Evolutionary conservation across 2,329 filamentous ascomycete species (phyloP).

Genomic region (Aaosphaeria arxii): DNA sequence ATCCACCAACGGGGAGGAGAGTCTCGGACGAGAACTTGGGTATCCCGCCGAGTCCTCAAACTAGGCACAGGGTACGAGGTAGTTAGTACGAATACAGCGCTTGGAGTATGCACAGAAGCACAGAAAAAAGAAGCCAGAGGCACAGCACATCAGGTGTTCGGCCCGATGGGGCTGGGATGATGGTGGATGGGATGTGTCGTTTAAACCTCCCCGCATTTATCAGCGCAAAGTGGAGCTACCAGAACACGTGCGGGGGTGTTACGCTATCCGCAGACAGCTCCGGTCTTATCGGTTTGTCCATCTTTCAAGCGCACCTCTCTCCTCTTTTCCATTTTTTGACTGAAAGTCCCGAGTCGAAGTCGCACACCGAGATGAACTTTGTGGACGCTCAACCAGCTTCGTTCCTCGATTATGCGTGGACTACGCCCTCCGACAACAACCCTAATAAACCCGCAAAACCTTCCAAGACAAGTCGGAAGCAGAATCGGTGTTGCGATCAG

Average conservation of each 20-base stretch:
- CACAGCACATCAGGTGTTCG: neutral
- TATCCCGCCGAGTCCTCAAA: neutral
- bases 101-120: neutral
- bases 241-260: constrained; percentile 25
- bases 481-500: constrained; percentile 47
- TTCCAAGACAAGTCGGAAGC: constrained; percentile 37
- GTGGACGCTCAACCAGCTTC: constrained; percentile 34
- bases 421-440: constrained; percentile 23
- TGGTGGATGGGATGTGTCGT: neutral
- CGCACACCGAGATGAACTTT: constrained; percentile 28
- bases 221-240: constrained; percentile 15
- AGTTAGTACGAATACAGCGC: neutral
- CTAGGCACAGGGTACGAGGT: neutral
- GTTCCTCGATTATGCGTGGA: constrained; percentile 37
- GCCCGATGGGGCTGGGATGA: neutral
- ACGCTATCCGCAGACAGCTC: constrained; percentile 13
- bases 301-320: constrained; percentile 11
- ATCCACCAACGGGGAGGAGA: too few species aligned
- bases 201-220: constrained; percentile 23
- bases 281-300: constrained; percentile 5
- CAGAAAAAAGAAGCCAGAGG: neutral
- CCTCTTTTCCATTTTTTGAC: constrained; percentile 26
- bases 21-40: too few species aligned
- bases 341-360: constrained; percentile 14
- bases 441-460: constrained; percentile 16